These are phyloP conservation scores for Blumeria graminis DNA, from an alignment of 2,329 filamentous ascomycete species.

Conservation along the genomic window DNA sequence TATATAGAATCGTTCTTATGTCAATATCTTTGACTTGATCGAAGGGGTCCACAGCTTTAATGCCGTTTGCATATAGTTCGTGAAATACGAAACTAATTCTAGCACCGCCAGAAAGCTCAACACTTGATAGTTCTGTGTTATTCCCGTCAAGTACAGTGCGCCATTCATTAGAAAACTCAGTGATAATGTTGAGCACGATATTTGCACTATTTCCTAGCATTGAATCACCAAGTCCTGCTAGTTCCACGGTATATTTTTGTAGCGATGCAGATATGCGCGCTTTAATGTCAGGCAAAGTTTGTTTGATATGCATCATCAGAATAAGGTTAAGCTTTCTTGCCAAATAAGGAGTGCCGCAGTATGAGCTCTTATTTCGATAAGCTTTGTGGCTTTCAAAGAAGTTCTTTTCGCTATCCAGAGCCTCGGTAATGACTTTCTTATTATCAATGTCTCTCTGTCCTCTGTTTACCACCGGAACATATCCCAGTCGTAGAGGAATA, in stretches of 20 bases:
- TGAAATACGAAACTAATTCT: conserved; percentile 99
- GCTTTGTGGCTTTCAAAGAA: conserved; percentile 98
- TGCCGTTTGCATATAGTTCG: conserved; percentile 88
- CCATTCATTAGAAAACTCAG: conserved; percentile 96
- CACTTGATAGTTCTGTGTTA: conserved; percentile 83
- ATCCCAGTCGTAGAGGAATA: conserved; percentile 81
- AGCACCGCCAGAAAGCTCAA: conserved; percentile 84
- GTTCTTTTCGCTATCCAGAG: conserved; percentile 79
- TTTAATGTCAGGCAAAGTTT: conserved; percentile 96
- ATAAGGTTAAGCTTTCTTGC: conserved; percentile 95
- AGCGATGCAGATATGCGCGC: conserved; percentile 82
- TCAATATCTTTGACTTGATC: conserved; percentile 94
- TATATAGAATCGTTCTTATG: conserved; percentile 91
- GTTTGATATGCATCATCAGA: conserved; percentile 99
- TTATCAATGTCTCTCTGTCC: conserved; percentile 97
- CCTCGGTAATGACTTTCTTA: conserved; percentile 78
- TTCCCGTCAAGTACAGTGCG: conserved; percentile 88
- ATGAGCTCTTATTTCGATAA: conserved; percentile 93
- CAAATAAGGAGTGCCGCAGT: conserved; percentile 93
- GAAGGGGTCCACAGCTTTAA: conserved; percentile 95
- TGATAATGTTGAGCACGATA: conserved; percentile 95
- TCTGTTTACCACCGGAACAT: conserved; percentile 93
- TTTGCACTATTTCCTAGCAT: conserved; percentile 92
- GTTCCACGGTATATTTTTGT: conserved; percentile 70
- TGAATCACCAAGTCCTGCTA: conserved; percentile 67